Evolutionary conservation across 2,329 filamentous ascomycete species (phyloP).

Genomic region (Ophiocordyceps sinensis): DNA sequence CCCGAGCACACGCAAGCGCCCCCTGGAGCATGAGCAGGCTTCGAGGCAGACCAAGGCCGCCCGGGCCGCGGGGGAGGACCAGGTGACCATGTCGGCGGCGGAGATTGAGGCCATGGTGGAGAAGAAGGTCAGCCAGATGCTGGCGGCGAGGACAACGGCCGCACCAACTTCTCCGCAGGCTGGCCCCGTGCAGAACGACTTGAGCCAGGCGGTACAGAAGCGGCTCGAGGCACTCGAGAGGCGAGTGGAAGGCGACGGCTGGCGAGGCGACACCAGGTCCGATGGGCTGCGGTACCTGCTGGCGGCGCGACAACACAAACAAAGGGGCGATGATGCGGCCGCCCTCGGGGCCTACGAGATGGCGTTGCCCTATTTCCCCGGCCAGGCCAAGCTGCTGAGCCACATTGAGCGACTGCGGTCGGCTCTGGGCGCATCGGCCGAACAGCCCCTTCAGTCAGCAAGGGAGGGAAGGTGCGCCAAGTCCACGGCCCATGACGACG

Average conservation of each 20-base stretch:
- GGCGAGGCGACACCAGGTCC: constrained; percentile 54
- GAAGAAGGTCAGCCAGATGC: constrained; percentile 77
- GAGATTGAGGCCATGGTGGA: constrained; percentile 87
- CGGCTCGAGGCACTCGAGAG: constrained; percentile 75
- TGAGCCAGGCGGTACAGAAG: constrained; percentile 65
- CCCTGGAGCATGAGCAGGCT: constrained; percentile 23
- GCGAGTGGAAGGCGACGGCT: constrained; percentile 55
- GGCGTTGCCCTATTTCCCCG: constrained; percentile 73
- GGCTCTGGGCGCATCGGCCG: constrained; percentile 26
- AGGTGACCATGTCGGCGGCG: constrained; percentile 45
- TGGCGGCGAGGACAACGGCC: constrained; percentile 54
- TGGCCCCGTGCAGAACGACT: constrained; percentile 26
- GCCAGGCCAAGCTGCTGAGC: constrained; percentile 59
- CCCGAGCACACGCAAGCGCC: constrained; percentile 22
- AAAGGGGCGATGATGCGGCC: constrained; percentile 61
- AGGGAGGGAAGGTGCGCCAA: constrained; percentile 1
- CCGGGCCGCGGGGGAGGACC: constrained; percentile 18
- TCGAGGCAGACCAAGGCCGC: constrained; percentile 34
- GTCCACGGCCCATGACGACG: constrained; percentile 1
- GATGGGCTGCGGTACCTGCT: constrained; percentile 76
- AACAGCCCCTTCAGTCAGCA: constrained; percentile 1
- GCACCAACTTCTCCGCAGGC: constrained; percentile 15
- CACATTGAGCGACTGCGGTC: constrained; percentile 52
- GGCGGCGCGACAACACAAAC: constrained; percentile 86
- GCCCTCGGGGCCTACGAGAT: constrained; percentile 78